A percentile compares a stretch with the other conserved stretches of the same genome.
Evolutionary conservation across 306 rosid species (phyloP).

Genomic region (Carpinus viminea): DNA sequence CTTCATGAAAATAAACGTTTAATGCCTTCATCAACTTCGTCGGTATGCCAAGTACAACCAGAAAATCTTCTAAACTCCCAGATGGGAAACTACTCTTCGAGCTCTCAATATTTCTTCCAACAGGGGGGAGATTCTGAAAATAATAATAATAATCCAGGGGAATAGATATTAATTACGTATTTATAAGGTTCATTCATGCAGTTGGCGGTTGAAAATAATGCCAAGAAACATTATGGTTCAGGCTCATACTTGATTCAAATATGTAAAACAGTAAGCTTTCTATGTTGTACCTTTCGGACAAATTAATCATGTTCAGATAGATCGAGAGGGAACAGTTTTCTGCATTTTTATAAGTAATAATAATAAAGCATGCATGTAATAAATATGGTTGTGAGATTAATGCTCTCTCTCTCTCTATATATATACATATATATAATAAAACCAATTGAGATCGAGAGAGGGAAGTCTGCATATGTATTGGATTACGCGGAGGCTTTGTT

Average conservation of each 20-base stretch:
- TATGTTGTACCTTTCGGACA: not conserved
- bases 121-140: constrained; percentile 30
- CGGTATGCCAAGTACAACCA: not conserved
- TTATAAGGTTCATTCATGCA: not conserved
- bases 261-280: not conserved
- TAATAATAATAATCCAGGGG: constrained; percentile 3
- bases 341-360: not conserved
- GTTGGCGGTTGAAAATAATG: not conserved
- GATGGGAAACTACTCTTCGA: constrained; percentile 14
- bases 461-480: too few relatives aligned
- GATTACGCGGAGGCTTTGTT: not conserved
- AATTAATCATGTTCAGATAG: not conserved
- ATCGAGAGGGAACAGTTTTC: not conserved
- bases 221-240: not conserved
- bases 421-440: not conserved
- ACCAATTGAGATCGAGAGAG: too few relatives aligned
- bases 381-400: not conserved
- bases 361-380: not conserved
- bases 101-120: constrained; percentile 8
- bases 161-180: not conserved
- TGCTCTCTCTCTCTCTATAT: not conserved
- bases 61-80: constrained; percentile 5
- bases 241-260: not conserved
- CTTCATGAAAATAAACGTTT: constrained; percentile 4
- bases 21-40: constrained; percentile 19